phyloP scores from a whole-genome alignment of 2,329 filamentous ascomycete genomes.

The Xylaria arbuscula region DNA sequence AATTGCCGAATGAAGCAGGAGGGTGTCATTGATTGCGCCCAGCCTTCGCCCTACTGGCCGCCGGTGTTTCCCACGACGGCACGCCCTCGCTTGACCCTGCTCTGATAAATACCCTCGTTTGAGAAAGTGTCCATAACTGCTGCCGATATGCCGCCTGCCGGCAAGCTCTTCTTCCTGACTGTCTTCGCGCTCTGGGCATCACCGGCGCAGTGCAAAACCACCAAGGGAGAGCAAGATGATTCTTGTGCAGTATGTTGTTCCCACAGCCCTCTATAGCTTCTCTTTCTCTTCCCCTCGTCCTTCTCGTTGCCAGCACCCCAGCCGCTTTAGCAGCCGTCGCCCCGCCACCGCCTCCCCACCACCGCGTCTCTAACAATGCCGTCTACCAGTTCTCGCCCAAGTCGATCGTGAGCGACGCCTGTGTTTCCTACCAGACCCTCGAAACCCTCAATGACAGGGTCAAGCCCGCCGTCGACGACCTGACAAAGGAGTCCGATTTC shows the following conservation, averaged over 20 bases:
- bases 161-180: constrained; percentile 66
- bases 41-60: constrained; percentile 2
- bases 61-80: constrained; percentile 22
- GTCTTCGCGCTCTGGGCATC: constrained; percentile 66
- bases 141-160: constrained; percentile 63
- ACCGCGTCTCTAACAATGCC: constrained; percentile 55
- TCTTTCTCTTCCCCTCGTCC: constrained; percentile 33
- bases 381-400: constrained; percentile 81
- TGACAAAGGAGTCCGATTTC: constrained; percentile 92
- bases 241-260: constrained; percentile 63
- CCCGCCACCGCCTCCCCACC: constrained; percentile 40
- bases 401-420: constrained; percentile 91
- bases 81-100: constrained; percentile 10
- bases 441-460: constrained; percentile 83
- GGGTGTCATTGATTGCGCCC: constrained; percentile 19
- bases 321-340: constrained; percentile 41
- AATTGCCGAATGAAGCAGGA: constrained; percentile 41
- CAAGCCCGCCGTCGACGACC: constrained; percentile 79
- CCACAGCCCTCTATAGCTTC: constrained; percentile 39
- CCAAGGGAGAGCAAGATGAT: constrained; percentile 55
- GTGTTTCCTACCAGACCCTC: constrained; percentile 91
- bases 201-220: constrained; percentile 58
- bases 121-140: constrained; percentile 34
- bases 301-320: constrained; percentile 41
- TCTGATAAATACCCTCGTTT: constrained; percentile 19